Base-by-base conservation (phyloP, 306 rosid genomes). In the Prunus padus region DNA sequence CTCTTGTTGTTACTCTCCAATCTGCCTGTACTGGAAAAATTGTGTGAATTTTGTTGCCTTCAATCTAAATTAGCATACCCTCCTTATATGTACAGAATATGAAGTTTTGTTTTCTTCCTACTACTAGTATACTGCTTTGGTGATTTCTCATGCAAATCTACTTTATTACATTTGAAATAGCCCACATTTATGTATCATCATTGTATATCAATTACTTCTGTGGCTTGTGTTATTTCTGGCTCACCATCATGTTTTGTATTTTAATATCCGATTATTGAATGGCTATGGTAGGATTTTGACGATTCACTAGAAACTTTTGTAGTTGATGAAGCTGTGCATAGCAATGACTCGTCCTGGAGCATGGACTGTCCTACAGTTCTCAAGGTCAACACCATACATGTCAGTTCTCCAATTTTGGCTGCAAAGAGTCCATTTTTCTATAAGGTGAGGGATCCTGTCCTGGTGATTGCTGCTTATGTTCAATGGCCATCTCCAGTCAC, bases 361-460 rank as follows among this genome's bases (percentile, higher is more conserved):
- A 57, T 8, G 68, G 78, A 68, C 67, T 63, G 26, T 28, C 54
- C 81, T 33, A 62, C 76, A 60, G 79, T 72, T 18, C 44, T 75
- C 28, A 65, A 44, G 67, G 85, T 81, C 40, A 82, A 77, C 69
- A 86, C 81, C 75, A 11, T 88, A 15, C 82, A 82, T 69, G 82
- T 86, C 52, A 83, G 89, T 72, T 88, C 89, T 72, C 82, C 84
- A 54, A 88, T 88, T 65, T 77, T 88, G 56, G 89, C 88, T 20
- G 92, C 83, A 11, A 83, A 84, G 74, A 83, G 89, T 77, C 88
- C 85, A 1, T 83, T 83, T 75, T 88, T 88, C 72, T 82, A 76
- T 54, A 83, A 86, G 84, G 88, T 86, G 75, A 66, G 70, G 64
- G 73, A 14, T 45, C 44, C 28, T 54, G 51, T 20, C 4, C 11